phyloP scores from a whole-genome alignment of 805 yeast genomes.

The Naumovozyma castellii region DNA sequence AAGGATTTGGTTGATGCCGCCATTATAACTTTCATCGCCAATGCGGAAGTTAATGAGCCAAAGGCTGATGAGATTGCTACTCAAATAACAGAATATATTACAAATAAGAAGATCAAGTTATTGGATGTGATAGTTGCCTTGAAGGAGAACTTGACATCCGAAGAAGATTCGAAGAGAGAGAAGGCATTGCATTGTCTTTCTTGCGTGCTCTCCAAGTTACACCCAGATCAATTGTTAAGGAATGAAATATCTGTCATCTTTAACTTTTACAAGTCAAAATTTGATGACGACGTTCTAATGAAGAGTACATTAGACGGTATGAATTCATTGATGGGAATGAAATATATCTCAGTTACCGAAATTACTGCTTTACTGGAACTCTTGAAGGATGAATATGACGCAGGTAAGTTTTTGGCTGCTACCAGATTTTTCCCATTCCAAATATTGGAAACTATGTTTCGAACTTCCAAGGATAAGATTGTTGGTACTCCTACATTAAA shows the following conservation, averaged over 20 bases:
- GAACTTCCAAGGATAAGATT: slow-evolving; percentile 21
- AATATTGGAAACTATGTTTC: slow-evolving; percentile 34
- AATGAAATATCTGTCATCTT: slow-evolving; percentile 34
- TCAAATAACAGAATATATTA: slow-evolving; percentile 23
- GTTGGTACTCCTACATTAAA: slow-evolving; percentile 12
- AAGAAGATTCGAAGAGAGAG: slow-evolving; percentile 42
- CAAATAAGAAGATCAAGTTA: slow-evolving; percentile 27
- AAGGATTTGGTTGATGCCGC: slow-evolving; percentile 1
- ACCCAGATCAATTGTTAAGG: slow-evolving; percentile 25
- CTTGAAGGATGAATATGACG: slow-evolving; percentile 38
- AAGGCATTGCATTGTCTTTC: slow-evolving; percentile 40
- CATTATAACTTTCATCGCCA: slow-evolving; percentile 30
- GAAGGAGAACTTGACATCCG: slow-evolving; percentile 56
- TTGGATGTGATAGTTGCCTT: slow-evolving; percentile 47
- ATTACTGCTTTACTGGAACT: slow-evolving; percentile 32
- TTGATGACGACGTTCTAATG: slow-evolving; percentile 53
- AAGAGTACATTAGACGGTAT: slow-evolving; percentile 48
- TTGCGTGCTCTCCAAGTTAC: slow-evolving; percentile 28
- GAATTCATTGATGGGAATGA: slow-evolving; percentile 41
- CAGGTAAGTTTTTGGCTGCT: slow-evolving; percentile 50
- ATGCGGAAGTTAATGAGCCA: slow-evolving; percentile 29
- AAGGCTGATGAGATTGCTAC: slow-evolving; percentile 24
- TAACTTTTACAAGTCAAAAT: slow-evolving; percentile 52
- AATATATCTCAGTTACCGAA: slow-evolving; percentile 35
- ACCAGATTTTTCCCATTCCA: slow-evolving; percentile 52